These are phyloP conservation scores for Polytrichum formosum DNA, from an alignment of 225 moss, liverwort and hornwort genomes.

Conservation along the genomic window DNA sequence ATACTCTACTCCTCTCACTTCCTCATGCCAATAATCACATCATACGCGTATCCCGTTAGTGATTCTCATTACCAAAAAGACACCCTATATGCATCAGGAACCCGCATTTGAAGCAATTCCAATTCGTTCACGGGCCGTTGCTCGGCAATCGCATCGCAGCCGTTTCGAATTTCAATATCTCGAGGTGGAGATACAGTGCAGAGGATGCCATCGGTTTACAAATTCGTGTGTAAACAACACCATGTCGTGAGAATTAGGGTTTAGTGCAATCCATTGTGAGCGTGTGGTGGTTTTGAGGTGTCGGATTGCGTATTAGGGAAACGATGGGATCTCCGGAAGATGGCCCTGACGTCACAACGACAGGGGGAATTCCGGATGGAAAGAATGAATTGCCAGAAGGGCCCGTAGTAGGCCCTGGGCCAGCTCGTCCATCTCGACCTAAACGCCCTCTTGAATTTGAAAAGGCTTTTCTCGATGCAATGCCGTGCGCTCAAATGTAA, in stretches of 20 bases:
- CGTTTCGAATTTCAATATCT: too few species aligned
- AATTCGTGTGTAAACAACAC: too few species aligned
- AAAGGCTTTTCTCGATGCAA: slow-evolving; percentile 82
- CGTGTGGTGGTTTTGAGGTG: neutral
- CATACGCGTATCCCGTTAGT: too few species aligned
- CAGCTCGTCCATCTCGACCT: slow-evolving; percentile 48
- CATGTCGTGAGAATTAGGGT: neutral
- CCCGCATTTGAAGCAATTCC: too few species aligned
- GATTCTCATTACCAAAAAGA: too few species aligned
- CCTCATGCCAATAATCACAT: too few species aligned
- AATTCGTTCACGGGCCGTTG: too few species aligned
- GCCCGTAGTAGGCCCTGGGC: slow-evolving; percentile 66
- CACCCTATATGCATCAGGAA: too few species aligned
- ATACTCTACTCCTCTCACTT: too few species aligned
- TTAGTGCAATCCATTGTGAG: neutral
- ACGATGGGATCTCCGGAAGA: slow-evolving; percentile 9
- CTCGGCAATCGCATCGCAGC: too few species aligned
- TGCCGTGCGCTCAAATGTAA: slow-evolving; percentile 88
- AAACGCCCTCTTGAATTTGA: slow-evolving; percentile 96
- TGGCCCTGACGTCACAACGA: neutral
- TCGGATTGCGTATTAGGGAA: neutral
- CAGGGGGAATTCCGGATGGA: neutral
- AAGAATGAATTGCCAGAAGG: slow-evolving; percentile 38
- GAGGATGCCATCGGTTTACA: too few species aligned
- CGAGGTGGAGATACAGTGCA: too few species aligned